Conservation (phyloP, 1,284 basidiomycete species). For the Chalciporus sp. region DNA sequence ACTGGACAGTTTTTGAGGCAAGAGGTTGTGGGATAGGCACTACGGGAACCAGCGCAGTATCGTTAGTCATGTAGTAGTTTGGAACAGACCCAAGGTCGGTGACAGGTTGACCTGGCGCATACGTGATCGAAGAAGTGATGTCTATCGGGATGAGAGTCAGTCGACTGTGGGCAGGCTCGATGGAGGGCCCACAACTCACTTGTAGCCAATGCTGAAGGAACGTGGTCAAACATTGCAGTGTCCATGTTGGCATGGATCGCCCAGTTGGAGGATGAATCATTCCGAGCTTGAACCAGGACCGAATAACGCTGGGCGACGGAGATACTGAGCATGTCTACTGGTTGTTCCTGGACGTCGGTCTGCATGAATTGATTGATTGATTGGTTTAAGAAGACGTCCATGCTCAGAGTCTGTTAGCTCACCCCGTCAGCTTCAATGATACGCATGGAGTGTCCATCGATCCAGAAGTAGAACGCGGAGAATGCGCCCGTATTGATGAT, state of each 20-base stretch:
- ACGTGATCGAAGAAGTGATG: constrained; percentile 76
- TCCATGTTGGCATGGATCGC: constrained; percentile 91
- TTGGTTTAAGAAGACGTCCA: background rate
- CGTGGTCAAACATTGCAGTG: constrained; percentile 80
- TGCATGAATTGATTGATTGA: constrained; percentile 26
- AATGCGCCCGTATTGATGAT: constrained; percentile 82
- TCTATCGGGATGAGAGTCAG: constrained; percentile 45
- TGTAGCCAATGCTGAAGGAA: constrained; percentile 71
- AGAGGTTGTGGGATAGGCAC: constrained; percentile 41
- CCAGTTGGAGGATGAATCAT: constrained; percentile 85
- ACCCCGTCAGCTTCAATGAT: constrained; percentile 91
- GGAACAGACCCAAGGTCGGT: constrained; percentile 54
- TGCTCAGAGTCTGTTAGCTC: constrained; percentile 29
- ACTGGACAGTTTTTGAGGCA: constrained; percentile 55
- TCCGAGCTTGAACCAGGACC: constrained; percentile 86
- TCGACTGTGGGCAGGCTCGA: background rate
- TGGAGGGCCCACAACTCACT: constrained; percentile 51
- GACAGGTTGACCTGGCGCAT: constrained; percentile 51
- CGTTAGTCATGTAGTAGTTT: constrained; percentile 59
- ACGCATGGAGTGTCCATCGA: constrained; percentile 90
- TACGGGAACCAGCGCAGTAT: constrained; percentile 64
- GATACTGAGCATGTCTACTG: constrained; percentile 71
- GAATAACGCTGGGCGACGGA: constrained; percentile 94
- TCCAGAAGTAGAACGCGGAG: constrained; percentile 81
- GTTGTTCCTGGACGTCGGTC: constrained; percentile 77